Evolutionary conservation across 2,329 filamentous ascomycete genomes (phyloP), one percentile per base, ranked within the genome.

Genomic region (Fusarium mangiferae): DNA sequence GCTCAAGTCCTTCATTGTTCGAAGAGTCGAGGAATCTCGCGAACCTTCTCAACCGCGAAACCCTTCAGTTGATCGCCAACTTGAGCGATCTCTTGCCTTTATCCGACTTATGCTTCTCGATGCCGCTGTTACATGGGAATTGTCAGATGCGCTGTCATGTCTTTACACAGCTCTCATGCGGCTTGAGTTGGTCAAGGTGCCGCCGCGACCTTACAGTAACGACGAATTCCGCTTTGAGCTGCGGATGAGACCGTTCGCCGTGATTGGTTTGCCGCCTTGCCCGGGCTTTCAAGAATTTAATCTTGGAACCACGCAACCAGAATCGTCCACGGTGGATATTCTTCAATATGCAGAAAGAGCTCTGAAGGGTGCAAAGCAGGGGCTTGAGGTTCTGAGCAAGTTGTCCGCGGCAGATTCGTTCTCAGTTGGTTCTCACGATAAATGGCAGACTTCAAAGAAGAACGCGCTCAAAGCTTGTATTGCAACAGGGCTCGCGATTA

Each of bases 201-300:
- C 86, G 10, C 81, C 82, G 1, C 84, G 90, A 3, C 91, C 92
- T 0, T 97, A 95, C 80, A 90, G 91, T 64, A 89, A 88, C 22
- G 89, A 93, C 65, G 82, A 86, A 38, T 84, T 95, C 9, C 90
- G 94, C 18, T 95, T 96, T 80, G 93, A 96, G 74, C 84, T 97
- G 15, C 92, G 95, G 66, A 96, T 97, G 94, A 93, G 93, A 77
- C 94, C 94, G 0, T 98, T 97, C 78, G 85, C 92, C 2, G 81
- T 85, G 13, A 88, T 97, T 63, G 87, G 89, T 15, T 86, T 94
- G 5, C 93, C 94, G 0, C 88, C 90, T 67, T 85, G 94, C 18
- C 90, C 93, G 1, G 83, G 88, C 0, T 92, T 89, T 70, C 88
- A 90, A 12, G 88, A 91, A 20, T 94, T 93, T 70, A 75, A 81